Evolutionary conservation across 768 basidiomycete genomes (phyloP), one percentile per base, ranked within the genome.

Genomic region (Rhodotorula sphaerocarpa): DNA sequence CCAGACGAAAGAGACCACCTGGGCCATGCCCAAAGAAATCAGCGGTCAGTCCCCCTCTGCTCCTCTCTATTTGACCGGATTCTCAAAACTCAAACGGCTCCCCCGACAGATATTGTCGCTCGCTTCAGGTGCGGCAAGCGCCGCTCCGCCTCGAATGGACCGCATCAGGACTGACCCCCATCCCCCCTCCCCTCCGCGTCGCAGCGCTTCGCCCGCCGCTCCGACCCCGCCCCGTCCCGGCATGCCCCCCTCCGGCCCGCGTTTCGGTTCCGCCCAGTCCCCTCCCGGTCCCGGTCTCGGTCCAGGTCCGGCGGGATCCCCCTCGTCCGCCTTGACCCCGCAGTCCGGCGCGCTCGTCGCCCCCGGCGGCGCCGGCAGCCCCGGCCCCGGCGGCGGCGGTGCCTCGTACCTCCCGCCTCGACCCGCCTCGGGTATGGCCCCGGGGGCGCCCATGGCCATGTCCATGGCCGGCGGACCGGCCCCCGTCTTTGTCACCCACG

Each of bases 11-110:
- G 88, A 93, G 76, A 93, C 91, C 4, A 90, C 92, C 78, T 97
- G 95, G 95, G 90, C 93, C 62, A 86, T 93, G 84, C 95, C 95
- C 15, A 85, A 90, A 57, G 92, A 97, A 71, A 82, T 99, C 31
- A 77, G 42, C 21, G 70, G 69, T 55, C n/a, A 50, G 55, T 47
- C 34, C 21, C n/a, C 45, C 11, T 21, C 31, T n/a, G 33, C 46
- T 53, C 45, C 41, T 25, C 14, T 33, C 9, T 20, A n/a, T 15
- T 27, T 28, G 9, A 11, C 11, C 33, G 23, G 10, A 20, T n/a
- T 15, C 25, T n/a, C n/a, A n/a, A 27, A 1, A 31, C 43, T 34
- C 25, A 50, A 21, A 15, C 12, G 3, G 3, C 14, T 11, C 4
- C 27, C 18, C 28, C 86, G 28, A n/a, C 53, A 60, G 55, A 72